phyloP scores from a whole-genome alignment of 2,329 filamentous ascomycete genomes.

The Magnaporthales sp. region DNA sequence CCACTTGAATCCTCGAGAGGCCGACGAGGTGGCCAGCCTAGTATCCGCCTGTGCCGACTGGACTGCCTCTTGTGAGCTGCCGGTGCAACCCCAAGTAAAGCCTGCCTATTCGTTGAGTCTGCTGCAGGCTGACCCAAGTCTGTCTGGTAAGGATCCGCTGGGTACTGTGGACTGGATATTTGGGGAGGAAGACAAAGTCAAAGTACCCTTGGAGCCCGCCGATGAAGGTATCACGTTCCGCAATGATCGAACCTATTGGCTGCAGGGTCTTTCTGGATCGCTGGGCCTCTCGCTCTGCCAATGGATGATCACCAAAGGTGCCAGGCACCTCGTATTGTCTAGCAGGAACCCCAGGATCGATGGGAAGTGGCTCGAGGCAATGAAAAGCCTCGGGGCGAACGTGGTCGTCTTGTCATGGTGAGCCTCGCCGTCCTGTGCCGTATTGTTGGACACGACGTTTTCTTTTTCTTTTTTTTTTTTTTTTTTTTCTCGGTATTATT shows the following conservation, averaged over 20 bases:
- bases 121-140: not conserved
- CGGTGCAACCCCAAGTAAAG: no score
- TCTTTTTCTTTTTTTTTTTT: no score
- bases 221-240: not conserved
- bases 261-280: not conserved
- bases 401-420: not conserved
- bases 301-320: conserved; percentile 1
- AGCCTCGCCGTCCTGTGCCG: no score
- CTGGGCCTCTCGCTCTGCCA: not conserved
- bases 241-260: not conserved
- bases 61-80: no score
- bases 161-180: not conserved
- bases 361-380: not conserved
- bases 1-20: not conserved
- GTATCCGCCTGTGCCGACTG: no score
- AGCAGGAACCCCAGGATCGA: not conserved
- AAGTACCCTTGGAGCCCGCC: not conserved
- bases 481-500: no score
- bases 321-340: not conserved
- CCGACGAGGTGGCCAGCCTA: not conserved
- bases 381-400: not conserved
- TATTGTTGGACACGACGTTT: no score
- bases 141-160: not conserved
- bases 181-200: not conserved
- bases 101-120: not conserved